A percentile compares a stretch with the other conserved stretches of the same genome.
Conservation (phyloP, 2,329 filamentous ascomycete species). For the Periconia sp. region DNA sequence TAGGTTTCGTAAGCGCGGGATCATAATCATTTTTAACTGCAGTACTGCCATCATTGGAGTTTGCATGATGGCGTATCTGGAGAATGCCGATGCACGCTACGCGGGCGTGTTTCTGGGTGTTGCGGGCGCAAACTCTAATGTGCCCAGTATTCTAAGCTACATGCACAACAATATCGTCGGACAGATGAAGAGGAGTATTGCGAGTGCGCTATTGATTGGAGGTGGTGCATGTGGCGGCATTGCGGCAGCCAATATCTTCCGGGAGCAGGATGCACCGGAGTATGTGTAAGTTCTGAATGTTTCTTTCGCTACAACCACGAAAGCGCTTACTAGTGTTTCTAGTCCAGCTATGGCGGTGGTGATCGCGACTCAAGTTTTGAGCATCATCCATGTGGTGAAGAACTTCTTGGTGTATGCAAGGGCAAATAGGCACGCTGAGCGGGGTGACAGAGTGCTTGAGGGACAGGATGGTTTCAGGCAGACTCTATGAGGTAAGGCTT, state of each 20-base stretch:
- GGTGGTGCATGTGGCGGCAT: slow-evolving; percentile 26
- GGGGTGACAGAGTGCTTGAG: slow-evolving; percentile 22
- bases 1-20: slow-evolving; percentile 16
- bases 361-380: slow-evolving; percentile 23
- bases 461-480: slow-evolving; percentile 27
- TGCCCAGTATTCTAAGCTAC: slow-evolving; percentile 22
- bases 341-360: slow-evolving; percentile 26
- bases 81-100: slow-evolving; percentile 19
- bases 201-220: slow-evolving; percentile 28
- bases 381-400: slow-evolving; percentile 15
- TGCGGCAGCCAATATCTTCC: slow-evolving; percentile 24
- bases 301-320: not conserved
- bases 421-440: slow-evolving; percentile 22
- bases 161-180: slow-evolving; percentile 35
- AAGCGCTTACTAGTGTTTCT: slow-evolving; percentile 9
- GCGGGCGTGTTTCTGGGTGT: slow-evolving; percentile 24
- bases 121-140: slow-evolving; percentile 22
- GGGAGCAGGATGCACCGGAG: slow-evolving; percentile 25
- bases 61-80: slow-evolving; percentile 54
- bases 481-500: slow-evolving; percentile 15
- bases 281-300: slow-evolving; percentile 12
- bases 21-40: slow-evolving; percentile 58
- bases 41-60: slow-evolving; percentile 63
- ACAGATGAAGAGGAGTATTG: slow-evolving; percentile 30
- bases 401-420: slow-evolving; percentile 15